These are phyloP conservation scores for Bjerkandera adusta DNA, from an alignment of 1,284 basidiomycete species.

Conservation along the genomic window DNA sequence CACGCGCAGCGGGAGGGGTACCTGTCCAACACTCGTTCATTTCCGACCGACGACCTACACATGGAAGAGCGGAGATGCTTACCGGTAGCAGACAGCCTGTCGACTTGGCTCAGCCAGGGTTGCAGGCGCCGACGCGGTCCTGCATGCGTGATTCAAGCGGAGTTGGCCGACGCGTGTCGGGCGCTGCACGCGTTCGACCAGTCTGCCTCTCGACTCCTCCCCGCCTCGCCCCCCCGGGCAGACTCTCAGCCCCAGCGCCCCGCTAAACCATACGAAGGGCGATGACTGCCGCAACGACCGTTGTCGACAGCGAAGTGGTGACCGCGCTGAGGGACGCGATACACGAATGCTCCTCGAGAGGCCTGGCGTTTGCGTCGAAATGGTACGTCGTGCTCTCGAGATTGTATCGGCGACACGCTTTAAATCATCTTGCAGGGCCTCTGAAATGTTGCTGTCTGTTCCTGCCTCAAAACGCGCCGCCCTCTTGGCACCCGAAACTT, in stretches of 20 bases:
- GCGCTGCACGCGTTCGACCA: neutral
- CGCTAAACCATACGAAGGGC: neutral
- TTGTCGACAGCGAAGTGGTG: slow-evolving; percentile 33
- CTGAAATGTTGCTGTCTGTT: slow-evolving; percentile 67
- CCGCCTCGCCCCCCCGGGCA: no score
- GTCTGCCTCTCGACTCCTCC: neutral
- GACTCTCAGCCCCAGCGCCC: no score
- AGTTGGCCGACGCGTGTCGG: slow-evolving; percentile 1
- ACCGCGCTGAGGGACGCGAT: slow-evolving; percentile 50
- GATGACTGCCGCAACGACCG: neutral
- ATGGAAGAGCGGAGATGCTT: no score
- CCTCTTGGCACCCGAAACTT: slow-evolving; percentile 24
- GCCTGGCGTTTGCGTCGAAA: slow-evolving; percentile 55
- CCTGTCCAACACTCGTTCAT: no score
- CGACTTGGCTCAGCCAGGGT: no score
- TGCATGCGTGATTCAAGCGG: slow-evolving; percentile 5
- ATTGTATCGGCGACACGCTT: slow-evolving; percentile 8
- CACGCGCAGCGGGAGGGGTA: slow-evolving; percentile 2
- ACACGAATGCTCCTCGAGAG: slow-evolving; percentile 42
- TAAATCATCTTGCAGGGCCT: slow-evolving; percentile 49
- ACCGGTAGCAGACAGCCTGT: no score
- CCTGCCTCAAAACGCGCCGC: slow-evolving; percentile 37
- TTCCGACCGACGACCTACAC: no score
- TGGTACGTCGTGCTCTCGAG: slow-evolving; percentile 48
- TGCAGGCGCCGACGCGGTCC: no score